A percentile compares a stretch with the other conserved stretches of the same genome.
These are phyloP conservation scores for Pugionium dolabratum DNA, from an alignment of 345 rosid genomes.

Conservation along the genomic window DNA sequence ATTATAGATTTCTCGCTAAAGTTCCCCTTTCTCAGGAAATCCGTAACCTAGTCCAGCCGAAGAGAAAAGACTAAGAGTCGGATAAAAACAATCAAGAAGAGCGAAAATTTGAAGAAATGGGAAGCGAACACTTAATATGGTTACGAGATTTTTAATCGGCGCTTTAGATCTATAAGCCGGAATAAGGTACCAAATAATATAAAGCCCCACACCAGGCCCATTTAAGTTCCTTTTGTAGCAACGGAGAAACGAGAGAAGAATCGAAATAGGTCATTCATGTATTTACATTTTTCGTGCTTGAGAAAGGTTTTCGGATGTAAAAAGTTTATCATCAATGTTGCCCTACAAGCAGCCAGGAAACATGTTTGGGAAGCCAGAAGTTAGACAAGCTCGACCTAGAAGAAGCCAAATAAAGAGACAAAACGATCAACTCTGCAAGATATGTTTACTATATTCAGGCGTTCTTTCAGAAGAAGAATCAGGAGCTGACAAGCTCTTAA, in stretches of 20 bases:
- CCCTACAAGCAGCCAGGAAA: background rate
- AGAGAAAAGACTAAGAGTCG: background rate
- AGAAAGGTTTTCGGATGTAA: background rate
- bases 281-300: background rate
- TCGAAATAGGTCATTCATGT: too few species aligned
- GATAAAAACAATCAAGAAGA: background rate
- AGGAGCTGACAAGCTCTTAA: background rate
- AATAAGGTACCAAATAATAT: too few species aligned
- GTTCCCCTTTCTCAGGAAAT: slow-evolving; percentile 13
- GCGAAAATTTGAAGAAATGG: background rate
- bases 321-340: background rate
- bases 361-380: background rate
- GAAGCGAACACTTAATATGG: background rate
- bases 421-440: background rate
- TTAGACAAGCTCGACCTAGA: background rate
- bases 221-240: too few species aligned
- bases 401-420: background rate
- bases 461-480: background rate
- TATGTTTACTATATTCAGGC: background rate
- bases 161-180: too few species aligned
- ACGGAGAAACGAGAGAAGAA: too few species aligned
- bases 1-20: background rate
- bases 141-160: too few species aligned
- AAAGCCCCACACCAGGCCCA: too few species aligned
- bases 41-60: slow-evolving; percentile 38